Base-by-base conservation (phyloP, 2,329 filamentous ascomycete species). In the Claviceps africana region DNA sequence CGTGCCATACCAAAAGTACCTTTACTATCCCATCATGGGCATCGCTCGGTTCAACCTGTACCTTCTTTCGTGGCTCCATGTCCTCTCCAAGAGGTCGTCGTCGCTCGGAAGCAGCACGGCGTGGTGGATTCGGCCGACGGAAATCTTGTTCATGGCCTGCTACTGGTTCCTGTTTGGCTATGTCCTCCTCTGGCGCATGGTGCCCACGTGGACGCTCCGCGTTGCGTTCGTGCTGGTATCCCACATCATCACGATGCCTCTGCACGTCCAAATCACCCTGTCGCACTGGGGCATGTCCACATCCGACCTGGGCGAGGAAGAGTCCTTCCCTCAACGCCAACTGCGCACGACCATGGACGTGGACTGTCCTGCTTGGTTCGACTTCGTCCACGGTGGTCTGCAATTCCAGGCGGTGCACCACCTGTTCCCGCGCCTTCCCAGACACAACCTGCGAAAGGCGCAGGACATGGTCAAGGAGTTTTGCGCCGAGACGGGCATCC, bases 361-460 rank as follows among this genome's bases (percentile, higher is more conserved):
- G 47, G 81, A 85, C 59, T 86, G 83, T 65, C 83, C 83, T 0
- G 69, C 73, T 25, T 87, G 83, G 83, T 68, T 87, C 28, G 83
- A 87, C 63, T 86, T 81, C 58, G 73, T 85, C 61, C 83, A 87
- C 63, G 83, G 83, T 48, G 83, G 83, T 1, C 70, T 87, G 30
- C 83, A 86, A 66, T 87, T 86, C 67, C 83, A 86, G 65, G 82
- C 78, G 7, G 76, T 86, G 2, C 83, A 87, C 64, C 83, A 87
- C 58, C 65, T 86, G 11, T 86, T 82, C 60, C 83, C 83, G 2
- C 73, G 83, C 4, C 72, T 86, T 51, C 83, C 83, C 1, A 68
- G 83, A 25, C 83, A 86, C 64, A 86, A 86, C 62, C 67, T 86
- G 10, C 72, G 83, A 50, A 67, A 70, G 56, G 73, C 76, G 2